Base-by-base conservation (phyloP, 1,284 basidiomycete species). In the Sanghuangporus weigelae region DNA sequence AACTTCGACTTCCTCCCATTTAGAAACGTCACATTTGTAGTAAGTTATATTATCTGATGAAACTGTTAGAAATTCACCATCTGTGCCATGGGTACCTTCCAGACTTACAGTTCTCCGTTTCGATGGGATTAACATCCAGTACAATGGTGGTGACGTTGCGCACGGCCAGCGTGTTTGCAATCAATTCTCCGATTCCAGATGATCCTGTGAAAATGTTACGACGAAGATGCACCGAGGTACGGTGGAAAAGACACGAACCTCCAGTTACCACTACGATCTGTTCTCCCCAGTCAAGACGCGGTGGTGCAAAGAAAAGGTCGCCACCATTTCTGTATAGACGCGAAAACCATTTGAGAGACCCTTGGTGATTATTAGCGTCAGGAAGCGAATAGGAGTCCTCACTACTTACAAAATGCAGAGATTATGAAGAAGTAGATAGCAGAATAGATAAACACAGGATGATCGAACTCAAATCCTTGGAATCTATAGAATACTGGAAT, bases 221-320 rank as follows among this genome's bases (percentile, higher is more conserved):
- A 31, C 14, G 14, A 11, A 55, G 55, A 38, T n/a, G 53, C 31
- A 57, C 16, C 50, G 16, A 23, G 21, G 59, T 2, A 14, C 11
- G 14, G 7, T 26, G 10, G 44, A 58, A 63, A 26, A 46, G 12
- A 60, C 7, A 67, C 83, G 59, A 63, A 92, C 94, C 95, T 66
- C 95, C 95, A 10, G 95, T 97, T 61, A 98, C 81, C 31, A 97
- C 78, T 2, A 96, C 87, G 65, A 95, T 84, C 74, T 97, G 91
- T 54, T 93, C 86, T 40, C 83, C 83, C 93, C 93, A 96, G 69
- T 92, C 85, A 42, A 93, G 73, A 48, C 77, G 81, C 12, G 75
- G 71, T 1, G 87, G 85, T 3, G 81, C 79, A 66, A 84, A 85
- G 21, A 92, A 71, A 55, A 87, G 71, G 67, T 78, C 86, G 21